These are phyloP conservation scores for Lentinula sp. DNA, from an alignment of 768 basidiomycete genomes.

Conservation along the genomic window DNA sequence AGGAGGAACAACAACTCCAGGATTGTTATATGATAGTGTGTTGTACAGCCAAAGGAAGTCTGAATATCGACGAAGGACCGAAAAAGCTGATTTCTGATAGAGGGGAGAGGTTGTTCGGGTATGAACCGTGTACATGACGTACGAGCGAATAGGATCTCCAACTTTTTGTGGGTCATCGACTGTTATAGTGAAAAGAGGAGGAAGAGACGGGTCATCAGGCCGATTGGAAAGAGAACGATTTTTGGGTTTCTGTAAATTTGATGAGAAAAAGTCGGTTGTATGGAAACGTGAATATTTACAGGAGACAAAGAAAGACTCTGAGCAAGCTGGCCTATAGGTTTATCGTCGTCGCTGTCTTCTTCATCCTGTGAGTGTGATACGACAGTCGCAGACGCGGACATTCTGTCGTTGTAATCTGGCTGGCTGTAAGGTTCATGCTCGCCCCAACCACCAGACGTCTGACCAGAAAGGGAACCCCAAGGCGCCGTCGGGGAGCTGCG, in stretches of 20 bases:
- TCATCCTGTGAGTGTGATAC: conserved; percentile 23
- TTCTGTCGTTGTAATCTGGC: conserved; percentile 8
- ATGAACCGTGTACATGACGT: conserved; percentile 95
- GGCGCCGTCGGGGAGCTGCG: conserved; percentile 3
- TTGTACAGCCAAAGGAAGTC: conserved; percentile 98
- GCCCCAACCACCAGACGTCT: conserved; percentile 37
- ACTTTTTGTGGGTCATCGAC: conserved; percentile 98
- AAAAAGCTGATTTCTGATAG: conserved; percentile 80
- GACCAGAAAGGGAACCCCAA: conserved; percentile 13
- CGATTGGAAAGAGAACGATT: neutral
- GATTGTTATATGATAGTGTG: conserved; percentile 82
- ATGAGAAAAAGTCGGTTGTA: neutral
- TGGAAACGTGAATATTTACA: neutral
- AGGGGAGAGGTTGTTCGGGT: conserved; percentile 83
- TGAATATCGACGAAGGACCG: conserved; percentile 93
- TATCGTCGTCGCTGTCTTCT: conserved; percentile 66
- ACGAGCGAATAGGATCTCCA: conserved; percentile 91
- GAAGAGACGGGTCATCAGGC: conserved; percentile 36
- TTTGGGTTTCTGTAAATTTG: neutral
- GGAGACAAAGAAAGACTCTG: conserved; percentile 19
- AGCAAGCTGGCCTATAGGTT: conserved; percentile 47
- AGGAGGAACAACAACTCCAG: conserved; percentile 95
- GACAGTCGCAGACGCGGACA: conserved; percentile 15
- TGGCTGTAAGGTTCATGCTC: conserved; percentile 34
- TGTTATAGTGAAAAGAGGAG: conserved; percentile 75